Evolutionary conservation across 2,329 filamentous ascomycete species (phyloP), one percentile per base, ranked within the genome.

Genomic region (Ascochyta pisi): DNA sequence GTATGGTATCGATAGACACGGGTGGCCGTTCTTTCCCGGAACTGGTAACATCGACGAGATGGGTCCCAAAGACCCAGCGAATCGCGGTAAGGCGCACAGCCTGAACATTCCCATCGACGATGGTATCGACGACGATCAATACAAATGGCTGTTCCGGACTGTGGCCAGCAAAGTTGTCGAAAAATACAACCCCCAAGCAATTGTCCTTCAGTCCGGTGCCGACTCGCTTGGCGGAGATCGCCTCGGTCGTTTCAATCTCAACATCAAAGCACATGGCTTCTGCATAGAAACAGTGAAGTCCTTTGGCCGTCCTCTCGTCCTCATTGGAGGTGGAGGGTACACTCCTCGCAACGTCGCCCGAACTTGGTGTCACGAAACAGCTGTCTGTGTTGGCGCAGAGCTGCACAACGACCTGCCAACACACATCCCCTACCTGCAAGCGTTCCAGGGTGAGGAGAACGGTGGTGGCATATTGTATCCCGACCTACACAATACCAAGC

Each of bases 331-430:
- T 35, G 95, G 95, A 53, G 95, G 95, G 26, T 99, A 99, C 77
- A 99, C 95, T 13, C 93, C 95, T 5, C 87, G 94, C 62, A 99
- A 99, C 70, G 95, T 99, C 6, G 95, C 95, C 38, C 89, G 95
- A 50, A 92, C 94, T 27, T 99, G 95, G 95, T 92, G 93, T 23
- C 94, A 96, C 77, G 95, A 99, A 79, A 99, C 95, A 12, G 90
- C 90, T 58, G 91, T 98, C 64, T 92, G 92, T 57, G 90, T 96
- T 60, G 87, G 88, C 64, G 83, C 89, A 61, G 84, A 85, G 54
- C 88, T 97, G 61, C 80, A 85, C 72, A 84, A 89, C 16, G 83
- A 86, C 12, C 88, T 98, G 26, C 94, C 95, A 0, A 78, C 85
- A 33, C 88, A 96, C 67, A 87, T 94, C 7, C 91, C 92, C 0